Evolutionary conservation across 2,329 filamentous ascomycete genomes (phyloP), one percentile per base, ranked within the genome.

Genomic region (Fusarium sp.): DNA sequence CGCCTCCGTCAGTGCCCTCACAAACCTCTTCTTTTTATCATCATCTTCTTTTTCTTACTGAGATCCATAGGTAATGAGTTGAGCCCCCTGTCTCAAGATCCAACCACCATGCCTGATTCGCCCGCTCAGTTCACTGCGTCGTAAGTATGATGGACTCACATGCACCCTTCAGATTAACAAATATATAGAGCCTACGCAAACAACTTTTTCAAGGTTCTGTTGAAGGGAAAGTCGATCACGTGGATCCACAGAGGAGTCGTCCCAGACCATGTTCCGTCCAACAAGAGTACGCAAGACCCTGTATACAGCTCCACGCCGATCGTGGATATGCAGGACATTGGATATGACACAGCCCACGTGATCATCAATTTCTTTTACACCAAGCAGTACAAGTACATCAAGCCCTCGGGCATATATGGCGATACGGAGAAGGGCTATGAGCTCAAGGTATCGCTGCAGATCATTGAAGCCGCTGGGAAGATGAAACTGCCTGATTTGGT

Each of bases 281-380:
- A 5, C 9, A 38, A 12, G 7, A 12, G 13, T 17, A 38, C 14
- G 10, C 7, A 13, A 13, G 11, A 5, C 22, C 14, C 11, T 41
- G 20, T 1, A n/a, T 3, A 24, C 20, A n/a, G 17, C 3, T 41
- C 24, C 4, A 8, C 20, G 6, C 11, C 24, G 20, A 55, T 30
- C 20, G 5, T 55, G 24, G 51, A 55, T 12, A 4, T 63, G 34
- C 30, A 34, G 4, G 28, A 48, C 3, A 24, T 63, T 30, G 34
- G 26, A 2, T 13, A 17, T 2, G 22, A 24, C 7, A 63, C n/a
- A 10, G 55, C 55, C 15, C 36, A 66, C 13, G 13, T 56, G 1
- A 17, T 74, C 10, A 24, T 73, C 3, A 59, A 73, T 14, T 74
- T 41, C 14, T 14, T 70, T 0, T 51, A 44, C 18, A 39, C 66